Evolutionary conservation across 331 rosid species (phyloP).

Genomic region (Dryas integrifolia): DNA sequence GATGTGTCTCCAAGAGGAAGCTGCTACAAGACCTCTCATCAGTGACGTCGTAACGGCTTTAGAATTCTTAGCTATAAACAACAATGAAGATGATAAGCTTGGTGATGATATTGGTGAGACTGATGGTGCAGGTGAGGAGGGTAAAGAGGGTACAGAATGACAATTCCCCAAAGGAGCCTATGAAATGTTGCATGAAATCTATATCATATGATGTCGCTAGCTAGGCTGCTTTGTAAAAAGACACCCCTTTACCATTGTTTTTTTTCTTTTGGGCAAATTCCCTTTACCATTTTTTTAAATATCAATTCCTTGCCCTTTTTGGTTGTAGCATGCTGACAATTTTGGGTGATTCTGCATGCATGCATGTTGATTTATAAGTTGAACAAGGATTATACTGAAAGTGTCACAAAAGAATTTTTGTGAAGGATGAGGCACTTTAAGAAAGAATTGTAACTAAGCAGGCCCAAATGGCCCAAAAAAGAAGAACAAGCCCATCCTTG

Average conservation of each 20-base stretch:
- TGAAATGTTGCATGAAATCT: conserved; percentile 6
- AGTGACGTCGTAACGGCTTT: conserved; percentile 85
- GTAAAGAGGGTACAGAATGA: conserved; percentile 2
- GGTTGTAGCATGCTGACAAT: background rate
- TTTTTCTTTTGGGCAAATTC: no score
- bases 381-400: background rate
- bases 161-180: background rate
- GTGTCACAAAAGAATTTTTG: background rate
- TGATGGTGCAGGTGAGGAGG: background rate
- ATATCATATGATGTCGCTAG: conserved; percentile 10
- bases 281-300: background rate
- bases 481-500: background rate
- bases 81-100: conserved; percentile 20
- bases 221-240: conserved; percentile 10
- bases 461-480: background rate
- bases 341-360: background rate
- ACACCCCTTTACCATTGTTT: background rate
- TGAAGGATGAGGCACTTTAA: conserved; percentile 4
- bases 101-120: conserved; percentile 28
- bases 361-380: background rate
- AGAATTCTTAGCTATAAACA: conserved; percentile 40
- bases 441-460: background rate
- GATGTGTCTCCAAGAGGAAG: conserved; percentile 90
- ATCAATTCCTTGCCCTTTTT: background rate
- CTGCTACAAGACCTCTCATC: conserved; percentile 62